Evolutionary conservation across 2,329 filamentous ascomycete species (phyloP).

Genomic region (Fusarium hostae): DNA sequence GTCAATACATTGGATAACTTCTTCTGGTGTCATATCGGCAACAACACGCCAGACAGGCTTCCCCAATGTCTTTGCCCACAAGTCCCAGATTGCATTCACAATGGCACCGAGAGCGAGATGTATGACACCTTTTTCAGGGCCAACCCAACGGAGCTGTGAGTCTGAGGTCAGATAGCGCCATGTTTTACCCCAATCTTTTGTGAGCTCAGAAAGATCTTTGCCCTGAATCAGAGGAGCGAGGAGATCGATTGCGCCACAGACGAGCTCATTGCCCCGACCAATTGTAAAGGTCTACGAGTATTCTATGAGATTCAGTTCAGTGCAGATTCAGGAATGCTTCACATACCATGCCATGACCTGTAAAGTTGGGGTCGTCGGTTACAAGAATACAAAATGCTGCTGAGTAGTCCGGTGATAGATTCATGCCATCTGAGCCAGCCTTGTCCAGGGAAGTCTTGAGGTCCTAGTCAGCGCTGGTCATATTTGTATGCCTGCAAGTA

Average conservation of each 20-base stretch:
- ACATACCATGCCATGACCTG: conserved; percentile 80
- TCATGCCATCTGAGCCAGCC: conserved; percentile 96
- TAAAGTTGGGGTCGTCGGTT: conserved; percentile 73
- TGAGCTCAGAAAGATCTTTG: conserved; percentile 79
- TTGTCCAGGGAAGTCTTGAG: conserved; percentile 82
- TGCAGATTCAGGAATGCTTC: fast-evolving
- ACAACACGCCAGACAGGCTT: conserved; percentile 93
- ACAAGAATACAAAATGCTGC: conserved; percentile 89
- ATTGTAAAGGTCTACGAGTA: conserved; percentile 76
- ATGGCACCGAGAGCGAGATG: conserved; percentile 89
- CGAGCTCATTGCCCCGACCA: conserved; percentile 89
- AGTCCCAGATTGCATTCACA: conserved; percentile 94
- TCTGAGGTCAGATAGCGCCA: conserved; percentile 91
- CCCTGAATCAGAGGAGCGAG: conserved; percentile 81
- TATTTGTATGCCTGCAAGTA: fast-evolving
- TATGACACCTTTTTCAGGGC: conserved; percentile 92
- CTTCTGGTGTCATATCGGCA: conserved; percentile 86
- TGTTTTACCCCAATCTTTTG: conserved; percentile 83
- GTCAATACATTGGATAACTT: conserved; percentile 88
- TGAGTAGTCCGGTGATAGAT: conserved; percentile 90
- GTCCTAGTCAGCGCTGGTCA: neutral
- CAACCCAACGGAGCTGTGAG: conserved; percentile 91
- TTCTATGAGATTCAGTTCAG: neutral
- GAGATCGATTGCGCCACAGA: conserved; percentile 83
- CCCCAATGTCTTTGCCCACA: conserved; percentile 87